Evolutionary conservation across 2,329 filamentous ascomycete species (phyloP).

Genomic region (Venturia pyrina): DNA sequence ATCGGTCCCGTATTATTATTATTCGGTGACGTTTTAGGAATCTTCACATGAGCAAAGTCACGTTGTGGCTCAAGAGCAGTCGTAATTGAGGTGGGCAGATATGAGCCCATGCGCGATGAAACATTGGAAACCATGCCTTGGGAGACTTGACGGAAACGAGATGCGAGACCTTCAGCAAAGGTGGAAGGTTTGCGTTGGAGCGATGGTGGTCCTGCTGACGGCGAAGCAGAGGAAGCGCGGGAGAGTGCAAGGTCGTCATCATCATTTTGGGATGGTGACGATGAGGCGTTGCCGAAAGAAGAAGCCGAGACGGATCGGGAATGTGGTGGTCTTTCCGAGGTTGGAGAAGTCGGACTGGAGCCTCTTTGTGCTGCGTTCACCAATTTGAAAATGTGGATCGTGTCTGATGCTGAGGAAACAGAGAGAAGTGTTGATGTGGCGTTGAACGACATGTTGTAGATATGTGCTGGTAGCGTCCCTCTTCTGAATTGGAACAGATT

Average conservation of each 20-base stretch:
- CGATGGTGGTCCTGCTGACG: conserved; percentile 12
- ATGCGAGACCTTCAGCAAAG: conserved; percentile 1
- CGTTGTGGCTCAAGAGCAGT: conserved; percentile 96
- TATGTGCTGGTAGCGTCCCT: conserved; percentile 88
- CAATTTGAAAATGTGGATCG: conserved; percentile 90
- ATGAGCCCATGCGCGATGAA: conserved; percentile 80
- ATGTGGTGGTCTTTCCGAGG: background rate
- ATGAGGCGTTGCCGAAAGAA: background rate
- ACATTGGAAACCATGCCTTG: conserved; percentile 33
- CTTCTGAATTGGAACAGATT: conserved; percentile 95
- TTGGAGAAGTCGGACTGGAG: background rate
- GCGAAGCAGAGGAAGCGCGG: conserved; percentile 29
- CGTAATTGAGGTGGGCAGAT: conserved; percentile 84
- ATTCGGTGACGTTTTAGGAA: conserved; percentile 51
- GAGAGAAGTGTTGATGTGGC: conserved; percentile 85
- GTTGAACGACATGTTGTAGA: conserved; percentile 99
- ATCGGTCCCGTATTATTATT: conserved; percentile 45
- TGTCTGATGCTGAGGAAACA: conserved; percentile 92
- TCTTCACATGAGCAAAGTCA: conserved; percentile 94
- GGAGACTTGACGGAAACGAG: background rate
- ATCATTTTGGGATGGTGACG: background rate
- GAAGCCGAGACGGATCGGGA: background rate
- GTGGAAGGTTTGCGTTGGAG: conserved; percentile 1
- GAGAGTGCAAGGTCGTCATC: conserved; percentile 3
- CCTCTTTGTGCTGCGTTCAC: background rate